A percentile compares a stretch with the other conserved stretches of the same genome.
Conservation (phyloP, 2,329 filamentous ascomycete species). For the Exophiala dermatitidis region DNA sequence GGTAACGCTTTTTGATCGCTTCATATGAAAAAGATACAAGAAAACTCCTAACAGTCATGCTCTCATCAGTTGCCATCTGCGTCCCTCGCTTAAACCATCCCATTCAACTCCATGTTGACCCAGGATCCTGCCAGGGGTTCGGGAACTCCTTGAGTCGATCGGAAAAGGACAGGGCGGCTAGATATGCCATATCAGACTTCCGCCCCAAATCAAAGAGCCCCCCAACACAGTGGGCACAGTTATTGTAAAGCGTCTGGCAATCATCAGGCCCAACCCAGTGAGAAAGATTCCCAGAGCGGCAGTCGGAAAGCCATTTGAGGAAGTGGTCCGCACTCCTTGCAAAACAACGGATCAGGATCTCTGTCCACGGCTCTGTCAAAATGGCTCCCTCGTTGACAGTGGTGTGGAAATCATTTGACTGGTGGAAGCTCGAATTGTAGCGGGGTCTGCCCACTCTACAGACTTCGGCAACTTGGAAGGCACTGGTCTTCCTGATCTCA, state of each 20-base stretch:
- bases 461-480: constrained; percentile 10
- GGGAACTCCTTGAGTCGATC: not conserved
- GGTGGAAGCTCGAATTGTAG: constrained; percentile 6
- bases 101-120: not conserved
- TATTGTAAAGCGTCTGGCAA: not conserved
- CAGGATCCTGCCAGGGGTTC: not conserved
- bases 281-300: not conserved
- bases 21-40: not conserved
- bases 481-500: constrained; percentile 8
- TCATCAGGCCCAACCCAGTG: not conserved
- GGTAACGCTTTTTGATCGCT: not conserved
- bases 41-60: not conserved
- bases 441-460: constrained; percentile 3
- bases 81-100: not conserved
- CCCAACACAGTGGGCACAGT: constrained; percentile 4
- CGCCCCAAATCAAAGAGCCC: constrained; percentile 9
- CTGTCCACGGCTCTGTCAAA: constrained; percentile 55
- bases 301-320: constrained; percentile 9
- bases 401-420: constrained; percentile 39
- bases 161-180: constrained; percentile 10
- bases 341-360: constrained; percentile 32
- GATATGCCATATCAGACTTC: constrained; percentile 13
- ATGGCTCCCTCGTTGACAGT: constrained; percentile 49
- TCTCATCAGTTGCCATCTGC: too few species aligned
- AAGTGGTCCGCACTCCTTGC: constrained; percentile 7